Base-by-base conservation (phyloP, 345 rosid genomes). In the Aquilaria malaccensis region DNA sequence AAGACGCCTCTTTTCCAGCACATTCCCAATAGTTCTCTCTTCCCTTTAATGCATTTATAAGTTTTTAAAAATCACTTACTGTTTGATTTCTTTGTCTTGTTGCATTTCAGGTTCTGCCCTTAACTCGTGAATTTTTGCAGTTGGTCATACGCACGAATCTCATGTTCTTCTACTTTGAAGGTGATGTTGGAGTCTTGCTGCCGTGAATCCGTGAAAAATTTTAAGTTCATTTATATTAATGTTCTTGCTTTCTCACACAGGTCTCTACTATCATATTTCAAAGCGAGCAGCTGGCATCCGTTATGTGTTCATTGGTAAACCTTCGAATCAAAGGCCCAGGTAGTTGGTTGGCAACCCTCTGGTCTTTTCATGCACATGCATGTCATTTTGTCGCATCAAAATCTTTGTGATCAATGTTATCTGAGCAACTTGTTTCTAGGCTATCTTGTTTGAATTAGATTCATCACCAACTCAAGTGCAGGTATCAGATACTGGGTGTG, bases 91-190 rank as follows among this genome's bases (percentile, higher is more conserved):
- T 30, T 33, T 33, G 52, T 46, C 62, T 45, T 71, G 59, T 74
- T 64, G 14, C 54, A 58, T 70, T 37, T 61, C 71, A 94, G 96
- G 71, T 79, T 67, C 86, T 90, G 43, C 99, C 99, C 31, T 58
- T 80, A 57, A 96, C 83, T 30, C 89, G 88, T 54, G 97, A 94
- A 69, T 61, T 84, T 72, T 70, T 90, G 76, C 99, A 86, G 74
- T 68, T 88, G 67, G 56, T 85, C 74, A 83, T 94, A 54, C 96
- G 97, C 54, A 79, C 93, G 52, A 94, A 94, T 72, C 79, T 88
- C 60, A 88, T 94, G 99, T 83, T 94, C 69, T 94, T 94, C 86
- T 90, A 94, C 81, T 94, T 90, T 65, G 96, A 94, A 94, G 99
- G 97, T 94, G 58, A 71, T 48, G 32, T 56, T 52, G 54, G 37